Evolutionary conservation across 768 basidiomycete genomes (phyloP).

Genomic region (Boletus subcaerulescens): DNA sequence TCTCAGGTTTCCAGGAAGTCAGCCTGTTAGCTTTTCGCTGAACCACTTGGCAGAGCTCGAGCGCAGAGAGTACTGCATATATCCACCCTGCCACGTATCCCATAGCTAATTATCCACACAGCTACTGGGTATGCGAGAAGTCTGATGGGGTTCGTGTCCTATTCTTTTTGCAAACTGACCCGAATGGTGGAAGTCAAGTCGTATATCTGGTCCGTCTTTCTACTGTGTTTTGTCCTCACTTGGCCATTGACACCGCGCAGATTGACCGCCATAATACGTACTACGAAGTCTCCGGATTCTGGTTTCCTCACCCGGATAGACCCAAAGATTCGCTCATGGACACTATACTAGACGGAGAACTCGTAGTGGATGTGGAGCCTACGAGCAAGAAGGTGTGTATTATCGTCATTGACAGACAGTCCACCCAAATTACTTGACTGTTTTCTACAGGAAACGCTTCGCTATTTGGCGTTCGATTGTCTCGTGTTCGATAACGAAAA

Average conservation of each 20-base stretch:
- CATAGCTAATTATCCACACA: conserved; percentile 32
- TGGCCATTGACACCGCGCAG: conserved; percentile 39
- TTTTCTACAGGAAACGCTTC: conserved; percentile 62
- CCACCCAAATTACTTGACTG: not conserved
- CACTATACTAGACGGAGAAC: conserved; percentile 89
- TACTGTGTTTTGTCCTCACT: not conserved
- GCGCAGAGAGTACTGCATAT: conserved; percentile 62
- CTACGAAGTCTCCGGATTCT: conserved; percentile 69
- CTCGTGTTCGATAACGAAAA: conserved; percentile 83
- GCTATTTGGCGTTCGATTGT: conserved; percentile 90
- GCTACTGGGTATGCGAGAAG: conserved; percentile 99
- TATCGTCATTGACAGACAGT: not conserved
- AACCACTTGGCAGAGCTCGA: conserved; percentile 75
- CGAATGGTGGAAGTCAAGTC: conserved; percentile 46
- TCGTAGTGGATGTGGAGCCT: conserved; percentile 88
- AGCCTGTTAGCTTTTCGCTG: conserved; percentile 86
- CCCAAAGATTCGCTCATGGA: conserved; percentile 64
- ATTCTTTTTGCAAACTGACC: conserved; percentile 69
- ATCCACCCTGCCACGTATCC: not conserved
- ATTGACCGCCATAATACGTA: conserved; percentile 94
- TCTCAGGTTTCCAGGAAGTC: conserved; percentile 88
- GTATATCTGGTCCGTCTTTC: conserved; percentile 69
- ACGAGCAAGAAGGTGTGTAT: conserved; percentile 60
- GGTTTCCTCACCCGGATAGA: conserved; percentile 86
- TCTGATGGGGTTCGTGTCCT: conserved; percentile 93